phyloP scores from a whole-genome alignment of 352 stramenopile species.

The Pythium angustatum region DNA sequence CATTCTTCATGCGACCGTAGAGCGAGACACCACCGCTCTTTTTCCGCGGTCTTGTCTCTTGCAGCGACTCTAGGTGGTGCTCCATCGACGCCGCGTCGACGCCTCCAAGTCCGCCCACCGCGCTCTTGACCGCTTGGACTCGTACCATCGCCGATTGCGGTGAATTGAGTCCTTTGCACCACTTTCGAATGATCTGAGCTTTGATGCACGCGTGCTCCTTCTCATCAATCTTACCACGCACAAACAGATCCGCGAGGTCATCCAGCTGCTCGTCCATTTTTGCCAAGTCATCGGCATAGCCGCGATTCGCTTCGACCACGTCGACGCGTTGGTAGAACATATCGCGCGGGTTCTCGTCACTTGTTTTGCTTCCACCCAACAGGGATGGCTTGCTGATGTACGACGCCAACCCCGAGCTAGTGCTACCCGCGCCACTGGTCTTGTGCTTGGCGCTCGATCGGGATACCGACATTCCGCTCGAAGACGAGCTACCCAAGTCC shows the following conservation, averaged over 20 bases:
- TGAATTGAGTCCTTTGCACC: constrained; percentile 79
- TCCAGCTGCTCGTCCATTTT: constrained; percentile 86
- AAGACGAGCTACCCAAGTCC: constrained; percentile 48
- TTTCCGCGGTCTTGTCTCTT: constrained; percentile 31
- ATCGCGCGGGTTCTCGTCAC: constrained; percentile 34
- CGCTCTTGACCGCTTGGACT: constrained; percentile 61
- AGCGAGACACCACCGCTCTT: constrained; percentile 44
- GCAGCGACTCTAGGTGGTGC: constrained; percentile 23
- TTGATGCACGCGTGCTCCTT: constrained; percentile 86
- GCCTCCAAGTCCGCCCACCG: constrained; percentile 22
- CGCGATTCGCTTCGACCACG: constrained; percentile 65
- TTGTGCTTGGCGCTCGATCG: constrained; percentile 25
- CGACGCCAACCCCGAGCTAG: constrained; percentile 37
- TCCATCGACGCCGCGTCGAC: constrained; percentile 3
- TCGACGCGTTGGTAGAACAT: constrained; percentile 72
- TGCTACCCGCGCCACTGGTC: constrained; percentile 23
- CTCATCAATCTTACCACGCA: constrained; percentile 81
- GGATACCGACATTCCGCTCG: constrained; percentile 23
- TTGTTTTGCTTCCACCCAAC: constrained; percentile 35
- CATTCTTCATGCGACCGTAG: constrained; percentile 84
- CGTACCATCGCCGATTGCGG: constrained; percentile 77
- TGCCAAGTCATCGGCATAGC: constrained; percentile 59
- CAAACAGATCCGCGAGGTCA: constrained; percentile 67
- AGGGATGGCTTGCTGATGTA: constrained; percentile 69
- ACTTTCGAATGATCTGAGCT: constrained; percentile 79